Evolutionary conservation across 306 rosid genomes (phyloP).

Genomic region (Cicer chorassanicum): DNA sequence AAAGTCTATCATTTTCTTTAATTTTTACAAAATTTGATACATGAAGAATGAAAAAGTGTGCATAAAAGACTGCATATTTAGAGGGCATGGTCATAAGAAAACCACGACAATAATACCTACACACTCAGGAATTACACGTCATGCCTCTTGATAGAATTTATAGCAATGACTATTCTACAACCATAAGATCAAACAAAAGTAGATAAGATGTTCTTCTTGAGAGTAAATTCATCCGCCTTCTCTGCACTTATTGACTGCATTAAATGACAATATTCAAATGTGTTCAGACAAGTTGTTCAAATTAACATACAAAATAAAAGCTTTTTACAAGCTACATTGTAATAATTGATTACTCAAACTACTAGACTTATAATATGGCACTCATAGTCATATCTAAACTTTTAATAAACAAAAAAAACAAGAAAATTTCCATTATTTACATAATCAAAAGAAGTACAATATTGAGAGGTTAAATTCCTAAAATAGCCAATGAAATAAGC

Average conservation of each 20-base stretch:
- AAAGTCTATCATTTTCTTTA: neutral
- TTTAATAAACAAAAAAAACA: too few species aligned
- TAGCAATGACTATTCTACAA: slow-evolving; percentile 23
- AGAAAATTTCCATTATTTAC: too few species aligned
- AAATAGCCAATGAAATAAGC: slow-evolving; percentile 9
- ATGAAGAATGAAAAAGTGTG: neutral
- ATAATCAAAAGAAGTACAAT: neutral
- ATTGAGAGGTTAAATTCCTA: neutral
- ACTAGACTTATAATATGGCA: too few species aligned
- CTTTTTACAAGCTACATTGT: neutral
- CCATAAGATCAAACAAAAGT: slow-evolving; percentile 60
- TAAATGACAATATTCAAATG: slow-evolving; percentile 5
- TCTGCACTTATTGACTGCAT: slow-evolving; percentile 77
- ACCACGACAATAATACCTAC: neutral
- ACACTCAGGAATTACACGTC: slow-evolving; percentile 36
- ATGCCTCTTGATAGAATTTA: slow-evolving; percentile 34
- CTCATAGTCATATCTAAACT: too few species aligned
- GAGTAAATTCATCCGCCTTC: slow-evolving; percentile 84
- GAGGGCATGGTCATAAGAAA: neutral
- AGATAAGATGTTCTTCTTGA: slow-evolving; percentile 84
- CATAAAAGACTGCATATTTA: neutral
- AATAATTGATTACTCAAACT: too few species aligned
- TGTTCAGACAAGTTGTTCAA: slow-evolving; percentile 32
- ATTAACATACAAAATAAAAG: neutral
- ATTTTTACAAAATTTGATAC: neutral